Base-by-base conservation (phyloP, 345 rosid genomes). In the Psidium friedrichsthalianum region DNA sequence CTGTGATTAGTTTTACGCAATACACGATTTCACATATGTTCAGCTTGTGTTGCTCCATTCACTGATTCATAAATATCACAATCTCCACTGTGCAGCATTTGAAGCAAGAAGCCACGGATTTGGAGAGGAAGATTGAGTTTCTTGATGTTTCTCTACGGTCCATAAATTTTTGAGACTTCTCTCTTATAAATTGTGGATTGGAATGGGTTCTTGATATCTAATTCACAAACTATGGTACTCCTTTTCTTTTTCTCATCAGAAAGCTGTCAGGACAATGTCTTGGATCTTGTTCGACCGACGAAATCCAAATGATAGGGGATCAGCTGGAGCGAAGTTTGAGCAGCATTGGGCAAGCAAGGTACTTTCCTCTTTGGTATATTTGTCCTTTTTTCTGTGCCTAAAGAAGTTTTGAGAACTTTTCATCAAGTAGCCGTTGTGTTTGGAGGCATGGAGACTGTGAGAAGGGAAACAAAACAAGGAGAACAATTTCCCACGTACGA, bases 271-370 rank as follows among this genome's bases (percentile, higher is more conserved):
- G 97, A 82, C 90, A 92, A 84, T 76, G 52, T 53, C 85, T 94
- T 82, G 92, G 12, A 61, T 87, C 89, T 9, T 92, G 94, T 83
- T 91, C 93, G 5, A 6, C 86, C 1, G 89, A 90, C 22, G 94
- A 93, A 82, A 92, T 94, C 84, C 85, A 88, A 47, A 91, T 88
- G 27, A 88, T 92, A 59, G 88, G 85, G 49, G 32, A 54, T 27
- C 92, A 93, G 85, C 86, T 94, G 6, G 93, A 90, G 89, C 88
- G 55, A 82, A 93, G 96, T 86, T 88, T 95, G 74, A 58, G 69
- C 58, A 91, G 47, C 40, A 85, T 93, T 83, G 98, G 88, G 88
- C 89, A 51, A 92, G 90, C 91, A 94, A 94, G 96, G 98, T 93
- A 89, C 61, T 21, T 5, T 16, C 78, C 47, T 47, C 22, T 51